These are phyloP conservation scores for Termitomyces sp. DNA, from an alignment of 768 basidiomycete species.

Conservation along the genomic window DNA sequence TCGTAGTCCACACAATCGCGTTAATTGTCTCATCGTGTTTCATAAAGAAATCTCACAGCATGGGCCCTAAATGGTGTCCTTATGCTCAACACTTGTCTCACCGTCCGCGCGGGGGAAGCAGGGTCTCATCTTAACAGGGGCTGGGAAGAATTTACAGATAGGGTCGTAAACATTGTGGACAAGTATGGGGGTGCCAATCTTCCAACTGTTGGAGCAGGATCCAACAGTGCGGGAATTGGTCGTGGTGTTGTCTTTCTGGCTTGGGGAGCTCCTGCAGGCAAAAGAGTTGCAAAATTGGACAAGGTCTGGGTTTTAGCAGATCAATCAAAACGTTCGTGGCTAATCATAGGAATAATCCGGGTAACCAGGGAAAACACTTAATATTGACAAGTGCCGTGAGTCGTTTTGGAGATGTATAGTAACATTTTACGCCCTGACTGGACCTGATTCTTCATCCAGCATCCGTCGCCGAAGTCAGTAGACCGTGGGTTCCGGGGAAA, in stretches of 20 bases:
- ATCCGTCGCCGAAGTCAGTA: conserved; percentile 83
- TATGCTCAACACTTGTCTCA: conserved; percentile 89
- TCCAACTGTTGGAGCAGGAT: conserved; percentile 27
- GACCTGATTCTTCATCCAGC: conserved; percentile 40
- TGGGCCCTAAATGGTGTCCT: conserved; percentile 89
- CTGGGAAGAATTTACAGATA: conserved; percentile 90
- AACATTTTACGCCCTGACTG: conserved; percentile 12
- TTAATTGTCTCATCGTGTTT: conserved; percentile 1
- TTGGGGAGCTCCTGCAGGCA: conserved; percentile 87
- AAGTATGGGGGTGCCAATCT: conserved; percentile 74
- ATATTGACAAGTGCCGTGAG: conserved; percentile 74
- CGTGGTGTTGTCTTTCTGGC: conserved; percentile 79
- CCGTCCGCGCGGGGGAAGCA: conserved; percentile 72
- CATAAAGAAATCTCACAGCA: conserved; percentile 64
- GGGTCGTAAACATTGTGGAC: conserved; percentile 73
- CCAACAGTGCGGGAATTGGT: conserved; percentile 48
- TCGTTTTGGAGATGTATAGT: conserved; percentile 18
- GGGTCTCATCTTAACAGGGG: conserved; percentile 84
- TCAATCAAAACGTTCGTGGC: neutral
- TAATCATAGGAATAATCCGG: neutral
- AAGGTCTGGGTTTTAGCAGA: conserved; percentile 41
- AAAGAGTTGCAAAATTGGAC: conserved; percentile 75
- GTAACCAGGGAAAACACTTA: conserved; percentile 68
- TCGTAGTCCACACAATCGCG: neutral
- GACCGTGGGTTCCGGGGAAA: conserved; percentile 83